Evolutionary conservation across 257 asterid genomes (phyloP).

Genomic region (Mentha longifolia): DNA sequence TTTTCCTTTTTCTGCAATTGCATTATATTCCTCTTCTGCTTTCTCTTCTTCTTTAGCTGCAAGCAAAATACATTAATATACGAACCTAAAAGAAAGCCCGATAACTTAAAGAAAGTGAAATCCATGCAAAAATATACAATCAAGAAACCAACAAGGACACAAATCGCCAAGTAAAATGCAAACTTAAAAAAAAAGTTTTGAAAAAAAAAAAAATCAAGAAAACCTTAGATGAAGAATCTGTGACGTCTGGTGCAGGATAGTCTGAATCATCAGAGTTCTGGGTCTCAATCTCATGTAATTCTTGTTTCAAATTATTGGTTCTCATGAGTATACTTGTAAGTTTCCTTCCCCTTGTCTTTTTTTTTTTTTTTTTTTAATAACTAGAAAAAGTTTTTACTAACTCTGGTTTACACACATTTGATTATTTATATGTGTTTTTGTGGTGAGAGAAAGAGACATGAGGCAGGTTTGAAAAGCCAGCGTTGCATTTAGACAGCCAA

Average conservation of each 20-base stretch:
- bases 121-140: conserved; percentile 19
- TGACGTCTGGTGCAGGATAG: conserved; percentile 26
- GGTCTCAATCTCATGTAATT: conserved; percentile 33
- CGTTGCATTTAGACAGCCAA: conserved; percentile 35
- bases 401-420: background rate
- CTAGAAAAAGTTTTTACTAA: conserved; percentile 4
- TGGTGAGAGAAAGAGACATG: conserved; percentile 34
- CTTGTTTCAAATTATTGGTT: conserved; percentile 32
- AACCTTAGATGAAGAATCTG: conserved; percentile 44
- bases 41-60: conserved; percentile 42
- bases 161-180: background rate
- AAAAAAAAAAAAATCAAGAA: background rate
- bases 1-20: conserved; percentile 44
- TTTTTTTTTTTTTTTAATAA: too few relatives aligned
- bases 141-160: conserved; percentile 1
- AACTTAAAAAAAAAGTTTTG: background rate
- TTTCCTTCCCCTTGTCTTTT: background rate
- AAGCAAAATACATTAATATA: background rate
- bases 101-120: conserved; percentile 15
- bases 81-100: conserved; percentile 9
- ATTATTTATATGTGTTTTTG: conserved; percentile 13
- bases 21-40: conserved; percentile 28
- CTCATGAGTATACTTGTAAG: conserved; percentile 29
- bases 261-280: conserved; percentile 28
- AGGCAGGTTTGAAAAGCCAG: conserved; percentile 37